Conservation (phyloP, 2,329 filamentous ascomycete genomes). For the Cordyceps javanica region DNA sequence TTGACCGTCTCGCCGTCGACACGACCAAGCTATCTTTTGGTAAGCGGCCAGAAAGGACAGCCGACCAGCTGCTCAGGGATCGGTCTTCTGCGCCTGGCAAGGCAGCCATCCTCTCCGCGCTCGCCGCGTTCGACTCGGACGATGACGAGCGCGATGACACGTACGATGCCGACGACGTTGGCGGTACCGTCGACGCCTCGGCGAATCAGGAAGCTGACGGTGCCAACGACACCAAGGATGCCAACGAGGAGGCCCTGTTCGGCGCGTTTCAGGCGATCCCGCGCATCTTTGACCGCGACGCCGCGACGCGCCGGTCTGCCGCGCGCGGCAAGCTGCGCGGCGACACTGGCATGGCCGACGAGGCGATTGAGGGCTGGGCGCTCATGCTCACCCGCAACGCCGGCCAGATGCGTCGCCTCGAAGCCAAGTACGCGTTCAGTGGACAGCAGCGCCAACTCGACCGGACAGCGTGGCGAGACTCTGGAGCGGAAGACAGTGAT, state of each 20-base stretch:
- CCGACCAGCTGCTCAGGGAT: conserved; percentile 66
- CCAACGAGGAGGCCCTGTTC: conserved; percentile 68
- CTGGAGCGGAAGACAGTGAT: conserved; percentile 52
- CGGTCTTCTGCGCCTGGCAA: conserved; percentile 63
- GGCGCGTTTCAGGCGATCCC: conserved; percentile 60
- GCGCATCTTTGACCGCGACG: conserved; percentile 64
- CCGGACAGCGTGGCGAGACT: conserved; percentile 59
- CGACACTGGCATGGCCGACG: conserved; percentile 85
- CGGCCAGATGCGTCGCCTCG: conserved; percentile 60
- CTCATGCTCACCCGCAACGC: conserved; percentile 76
- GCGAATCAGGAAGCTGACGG: conserved; percentile 46
- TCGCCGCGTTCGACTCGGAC: conserved; percentile 85
- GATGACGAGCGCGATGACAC: conserved; percentile 97
- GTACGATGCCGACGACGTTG: conserved; percentile 88
- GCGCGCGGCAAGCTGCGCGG: conserved; percentile 59
- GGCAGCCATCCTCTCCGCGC: conserved; percentile 79
- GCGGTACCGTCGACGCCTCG: conserved; percentile 72
- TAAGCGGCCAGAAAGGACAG: conserved; percentile 57
- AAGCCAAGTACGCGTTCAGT: conserved; percentile 62
- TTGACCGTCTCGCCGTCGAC: conserved; percentile 64
- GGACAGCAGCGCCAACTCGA: conserved; percentile 61
- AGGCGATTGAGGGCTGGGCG: conserved; percentile 90
- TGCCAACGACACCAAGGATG: conserved; percentile 39
- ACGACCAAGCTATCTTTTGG: conserved; percentile 71
- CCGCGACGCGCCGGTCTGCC: conserved; percentile 59